Percentiles rank a stretch among this genome's conserved stretches.
Evolutionary conservation across 306 rosid genomes (phyloP).

Genomic region (Sindora glabra): DNA sequence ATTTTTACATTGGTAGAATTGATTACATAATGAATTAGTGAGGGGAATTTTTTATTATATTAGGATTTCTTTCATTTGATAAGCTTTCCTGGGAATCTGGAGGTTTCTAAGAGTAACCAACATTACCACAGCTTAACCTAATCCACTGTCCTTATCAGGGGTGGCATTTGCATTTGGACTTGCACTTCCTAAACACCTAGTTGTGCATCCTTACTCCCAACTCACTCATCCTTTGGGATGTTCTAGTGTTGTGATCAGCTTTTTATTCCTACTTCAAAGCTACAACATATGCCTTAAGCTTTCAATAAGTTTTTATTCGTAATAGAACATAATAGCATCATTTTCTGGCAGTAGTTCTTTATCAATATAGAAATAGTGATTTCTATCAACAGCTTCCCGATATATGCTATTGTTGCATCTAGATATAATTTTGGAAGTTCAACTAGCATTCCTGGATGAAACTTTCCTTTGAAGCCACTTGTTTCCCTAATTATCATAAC

Average conservation of each 20-base stretch:
- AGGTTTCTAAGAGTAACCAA: slow-evolving; percentile 73
- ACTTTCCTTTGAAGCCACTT: slow-evolving; percentile 68
- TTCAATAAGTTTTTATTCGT: slow-evolving; percentile 89
- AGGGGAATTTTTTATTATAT: neutral
- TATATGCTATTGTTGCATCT: slow-evolving; percentile 73
- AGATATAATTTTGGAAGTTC: slow-evolving; percentile 92
- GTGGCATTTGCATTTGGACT: slow-evolving; percentile 76
- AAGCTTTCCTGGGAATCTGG: slow-evolving; percentile 11
- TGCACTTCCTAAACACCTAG: slow-evolving; percentile 85
- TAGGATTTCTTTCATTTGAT: slow-evolving; percentile 4
- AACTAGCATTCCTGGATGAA: slow-evolving; percentile 85
- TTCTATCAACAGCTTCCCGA: slow-evolving; percentile 93
- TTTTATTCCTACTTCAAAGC: slow-evolving; percentile 95
- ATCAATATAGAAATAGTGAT: slow-evolving; percentile 89
- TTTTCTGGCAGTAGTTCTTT: slow-evolving; percentile 85
- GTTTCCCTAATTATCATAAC: slow-evolving; percentile 67
- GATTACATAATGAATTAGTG: slow-evolving; percentile 2
- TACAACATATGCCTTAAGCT: slow-evolving; percentile 98
- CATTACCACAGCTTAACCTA: slow-evolving; percentile 65
- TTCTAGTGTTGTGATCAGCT: slow-evolving; percentile 85
- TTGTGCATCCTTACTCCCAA: slow-evolving; percentile 94
- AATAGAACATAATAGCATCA: slow-evolving; percentile 95
- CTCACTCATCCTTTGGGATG: slow-evolving; percentile 84
- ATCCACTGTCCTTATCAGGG: slow-evolving; percentile 55
- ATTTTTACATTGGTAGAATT: neutral